Base-by-base conservation (phyloP, 2,329 filamentous ascomycete species). In the Cercospora berteroae region DNA sequence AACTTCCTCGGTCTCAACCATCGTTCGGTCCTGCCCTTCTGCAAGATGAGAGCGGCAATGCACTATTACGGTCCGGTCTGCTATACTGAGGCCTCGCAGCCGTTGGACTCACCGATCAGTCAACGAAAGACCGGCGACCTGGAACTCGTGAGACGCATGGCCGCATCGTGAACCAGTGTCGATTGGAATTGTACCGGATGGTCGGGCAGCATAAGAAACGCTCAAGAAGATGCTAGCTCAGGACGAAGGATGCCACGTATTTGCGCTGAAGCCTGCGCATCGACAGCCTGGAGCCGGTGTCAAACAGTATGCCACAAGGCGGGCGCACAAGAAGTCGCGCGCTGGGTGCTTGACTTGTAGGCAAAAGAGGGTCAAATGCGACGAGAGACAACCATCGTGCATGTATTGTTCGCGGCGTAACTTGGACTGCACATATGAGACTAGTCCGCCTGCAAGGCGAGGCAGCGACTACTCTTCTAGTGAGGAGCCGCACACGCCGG, bases 271-370 rank as follows among this genome's bases (percentile, higher is more conserved):
- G 29, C 44, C 42, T 29, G n/a, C n/a, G 3, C 48, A 63, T 6
- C 44, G 27, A 4, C 60, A 65, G 56, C 5, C 29, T 18, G 27
- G 60, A 13, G 25, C 12, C 12, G 25, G n/a, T 31, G 29, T 23
- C 16, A 58, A 59, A 16, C 64, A 33, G n/a, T 39, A 67, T 27
- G 20, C 42, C 20, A 60, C 56, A 13, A 50, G 66, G 39, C 66
- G 66, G 7, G 27, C 66, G n/a, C 66, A 67, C 42, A 64, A 60
- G 56, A 71, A 67, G 64, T 71, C 69, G 36, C 69, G 69, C 13
- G 65, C 64, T 10, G 69, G 69, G 20, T 71, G 69, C 58, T 42
- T 60, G 3, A 52, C 56, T 10, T 71, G 69, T 62, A 69, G 65
- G 36, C 31, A 56, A 33, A 71, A 71, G 60, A 65, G 70, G 65